Base-by-base conservation (phyloP, 225 moss, liverwort and hornwort species). In the Neckera pumila region DNA sequence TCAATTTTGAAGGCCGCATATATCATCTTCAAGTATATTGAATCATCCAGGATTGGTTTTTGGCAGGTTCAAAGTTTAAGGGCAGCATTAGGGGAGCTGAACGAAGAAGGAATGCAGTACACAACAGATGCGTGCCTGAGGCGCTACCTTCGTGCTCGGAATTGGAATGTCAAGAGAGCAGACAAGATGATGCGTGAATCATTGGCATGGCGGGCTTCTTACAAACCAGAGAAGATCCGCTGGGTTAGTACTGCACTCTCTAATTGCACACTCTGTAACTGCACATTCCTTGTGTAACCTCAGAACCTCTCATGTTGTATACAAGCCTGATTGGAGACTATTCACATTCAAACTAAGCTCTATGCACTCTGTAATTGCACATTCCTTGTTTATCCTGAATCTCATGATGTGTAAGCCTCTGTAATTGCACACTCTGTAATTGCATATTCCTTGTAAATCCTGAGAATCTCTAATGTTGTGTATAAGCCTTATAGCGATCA, bases 121-220 rank as follows among this genome's bases (percentile, higher is more conserved):
- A 82, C 91, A 57, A 88, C 95, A 11, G 96, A 98, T 78, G 95
- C 90, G 17, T 97, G 97, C 76, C 89, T 98, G 34, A 85, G 87
- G 70, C 92, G 98, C 23, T 97, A 94, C 75, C 91, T 98, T 75
- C 93, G 95, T 4, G 98, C 98, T 82, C 95, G 98, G 26, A 93
- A n/a, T 78, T 97, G 95, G 94, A 95, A 95, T 91, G 90, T 93
- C n/a, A 96, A 95, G 90, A 91, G 94, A 83, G 89, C 98, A 71
- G 96, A 96, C 64, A 96, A 96, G 82, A 97, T 98, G 98, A 31
- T 98, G 80, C 92, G 90, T 23, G 98, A 98, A 47, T 87, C 92
- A 43, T 83, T 98, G 80, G 90, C 91, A 63, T 98, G 98, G 98
- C 95, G 98, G 77, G 95, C 92, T 59, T 72, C 92, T n/a, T 98